Evolutionary conservation across 306 rosid species (phyloP), one percentile per base, ranked within the genome.

Genomic region (Rubus parviflorus): DNA sequence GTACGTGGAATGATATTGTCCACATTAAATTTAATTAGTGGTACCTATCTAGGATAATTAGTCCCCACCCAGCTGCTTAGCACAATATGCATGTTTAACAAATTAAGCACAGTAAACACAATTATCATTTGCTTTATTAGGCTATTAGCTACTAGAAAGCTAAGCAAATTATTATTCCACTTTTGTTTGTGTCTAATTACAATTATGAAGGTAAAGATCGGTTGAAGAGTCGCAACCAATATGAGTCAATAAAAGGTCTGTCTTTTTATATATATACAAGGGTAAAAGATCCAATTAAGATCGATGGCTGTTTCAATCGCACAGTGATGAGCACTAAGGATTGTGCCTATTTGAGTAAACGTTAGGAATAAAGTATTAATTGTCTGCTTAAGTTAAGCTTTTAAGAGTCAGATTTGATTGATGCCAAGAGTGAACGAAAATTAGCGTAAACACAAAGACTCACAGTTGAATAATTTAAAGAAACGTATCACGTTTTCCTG

Each of bases 161-260:
- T 40, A 38, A 40, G 70, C 47, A 38, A 7, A 64, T 64, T 37
- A 42, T 42, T 83, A 84, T 83, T 84, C 86, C 61, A 75, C 85
- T 85, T 78, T 88, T 81, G 79, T 84, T 77, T 79, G 81, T 8
- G 43, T 62, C 10, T 62, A 62, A 15, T 35, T 61, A 62, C 70
- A 83, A 78, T 84, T 85, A 68, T 63, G 82, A 75, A 79, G 78
- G 75, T 74, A 71, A 77, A 76, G 81, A 42, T 64, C 48, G 87
- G 82, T 80, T 74, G 81, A 75, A 80, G 83, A 67, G 83, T 84
- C 82, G 68, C 81, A 82, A 85, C 12, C 43, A 62, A 62, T 6
- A 20, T 16, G 65, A 79, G 83, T 81, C 81, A 69, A 84, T 71
- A 69, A 83, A 75, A 75, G 81, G 61, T 60, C 60, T 74, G 30